Percentiles rank a stretch among this genome's conserved stretches.
phyloP scores from a whole-genome alignment of 2,329 filamentous ascomycete genomes.

The Aspergillus aculeatus region DNA sequence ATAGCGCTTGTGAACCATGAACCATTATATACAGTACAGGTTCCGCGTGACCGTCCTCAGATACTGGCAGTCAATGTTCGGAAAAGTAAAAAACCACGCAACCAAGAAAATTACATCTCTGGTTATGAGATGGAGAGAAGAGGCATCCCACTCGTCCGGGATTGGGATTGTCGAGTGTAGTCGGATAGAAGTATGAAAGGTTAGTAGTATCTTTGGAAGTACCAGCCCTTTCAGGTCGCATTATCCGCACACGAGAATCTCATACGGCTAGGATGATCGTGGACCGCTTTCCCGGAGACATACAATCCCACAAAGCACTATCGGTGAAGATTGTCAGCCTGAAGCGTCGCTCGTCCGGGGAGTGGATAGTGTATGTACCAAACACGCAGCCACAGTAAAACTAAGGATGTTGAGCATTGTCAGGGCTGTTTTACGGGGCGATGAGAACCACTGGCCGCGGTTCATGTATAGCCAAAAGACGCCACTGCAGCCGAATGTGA shows the following conservation, averaged over 20 bases:
- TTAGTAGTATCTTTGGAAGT: not conserved
- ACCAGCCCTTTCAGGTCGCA: slow-evolving; percentile 14
- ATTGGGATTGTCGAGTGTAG: not conserved
- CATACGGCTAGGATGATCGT: slow-evolving; percentile 30
- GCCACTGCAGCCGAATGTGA: slow-evolving; percentile 51
- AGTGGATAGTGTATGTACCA: slow-evolving; percentile 19
- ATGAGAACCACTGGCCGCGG: slow-evolving; percentile 31
- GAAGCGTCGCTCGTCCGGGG: too few species aligned
- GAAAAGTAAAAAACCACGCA: too few species aligned
- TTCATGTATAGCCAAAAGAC: slow-evolving; percentile 42
- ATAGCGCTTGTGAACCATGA: not conserved
- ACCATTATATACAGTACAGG: not conserved
- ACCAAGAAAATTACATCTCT: too few species aligned
- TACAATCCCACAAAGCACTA: slow-evolving; percentile 36
- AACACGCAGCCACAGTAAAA: slow-evolving; percentile 22
- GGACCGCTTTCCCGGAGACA: slow-evolving; percentile 36
- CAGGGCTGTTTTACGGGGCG: slow-evolving; percentile 30
- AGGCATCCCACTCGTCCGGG: not conserved
- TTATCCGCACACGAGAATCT: slow-evolving; percentile 36
- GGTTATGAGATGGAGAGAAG: not conserved
- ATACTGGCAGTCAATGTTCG: too few species aligned
- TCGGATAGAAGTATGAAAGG: not conserved
- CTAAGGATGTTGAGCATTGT: slow-evolving; percentile 27
- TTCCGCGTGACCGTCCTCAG: not conserved
- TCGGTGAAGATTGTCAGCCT: not conserved